phyloP scores from a whole-genome alignment of 2,329 filamentous ascomycete species.

The Nemania serpens region DNA sequence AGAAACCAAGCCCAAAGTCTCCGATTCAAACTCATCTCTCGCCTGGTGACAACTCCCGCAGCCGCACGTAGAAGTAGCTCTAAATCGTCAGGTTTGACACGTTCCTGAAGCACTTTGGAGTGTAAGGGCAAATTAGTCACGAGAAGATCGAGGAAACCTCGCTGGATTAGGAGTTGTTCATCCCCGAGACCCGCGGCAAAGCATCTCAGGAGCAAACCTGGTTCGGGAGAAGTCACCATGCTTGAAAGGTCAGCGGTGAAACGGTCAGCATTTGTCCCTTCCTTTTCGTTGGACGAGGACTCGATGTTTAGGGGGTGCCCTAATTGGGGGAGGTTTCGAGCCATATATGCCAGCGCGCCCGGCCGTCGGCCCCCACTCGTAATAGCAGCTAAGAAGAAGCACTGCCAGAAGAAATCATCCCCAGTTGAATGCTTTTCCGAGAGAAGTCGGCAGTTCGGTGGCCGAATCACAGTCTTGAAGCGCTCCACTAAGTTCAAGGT shows the following conservation, averaged over 20 bases:
- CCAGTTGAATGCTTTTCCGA: slow-evolving; percentile 61
- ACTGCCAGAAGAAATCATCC: slow-evolving; percentile 97
- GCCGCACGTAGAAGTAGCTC: slow-evolving; percentile 82
- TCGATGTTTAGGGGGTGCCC: slow-evolving; percentile 48
- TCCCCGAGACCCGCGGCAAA: slow-evolving; percentile 90
- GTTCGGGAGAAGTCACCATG: slow-evolving; percentile 85
- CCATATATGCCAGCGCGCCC: slow-evolving; percentile 85
- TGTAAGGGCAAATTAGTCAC: slow-evolving; percentile 88
- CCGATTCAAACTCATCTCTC: slow-evolving; percentile 96
- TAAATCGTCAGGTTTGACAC: slow-evolving; percentile 74
- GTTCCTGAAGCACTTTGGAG: slow-evolving; percentile 77
- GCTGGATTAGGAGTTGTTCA: slow-evolving; percentile 86
- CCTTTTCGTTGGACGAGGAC: slow-evolving; percentile 40
- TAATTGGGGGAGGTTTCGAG: slow-evolving; percentile 76
- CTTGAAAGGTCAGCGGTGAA: slow-evolving; percentile 61
- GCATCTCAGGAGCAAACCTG: slow-evolving; percentile 85
- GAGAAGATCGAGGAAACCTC: slow-evolving; percentile 90
- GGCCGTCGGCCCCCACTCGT: slow-evolving; percentile 84
- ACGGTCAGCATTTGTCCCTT: slow-evolving; percentile 46
- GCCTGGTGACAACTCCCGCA: slow-evolving; percentile 81
- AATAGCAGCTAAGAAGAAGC: slow-evolving; percentile 90
- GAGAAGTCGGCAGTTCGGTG: slow-evolving; percentile 55
- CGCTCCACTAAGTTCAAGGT: slow-evolving; percentile 78
- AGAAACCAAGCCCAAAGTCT: slow-evolving; percentile 96
- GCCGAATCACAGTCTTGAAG: slow-evolving; percentile 71